Evolutionary conservation across 495 filamentous ascomycete genomes (phyloP), one percentile per base, ranked within the genome.

Genomic region (Chaetomidium leptoderma): DNA sequence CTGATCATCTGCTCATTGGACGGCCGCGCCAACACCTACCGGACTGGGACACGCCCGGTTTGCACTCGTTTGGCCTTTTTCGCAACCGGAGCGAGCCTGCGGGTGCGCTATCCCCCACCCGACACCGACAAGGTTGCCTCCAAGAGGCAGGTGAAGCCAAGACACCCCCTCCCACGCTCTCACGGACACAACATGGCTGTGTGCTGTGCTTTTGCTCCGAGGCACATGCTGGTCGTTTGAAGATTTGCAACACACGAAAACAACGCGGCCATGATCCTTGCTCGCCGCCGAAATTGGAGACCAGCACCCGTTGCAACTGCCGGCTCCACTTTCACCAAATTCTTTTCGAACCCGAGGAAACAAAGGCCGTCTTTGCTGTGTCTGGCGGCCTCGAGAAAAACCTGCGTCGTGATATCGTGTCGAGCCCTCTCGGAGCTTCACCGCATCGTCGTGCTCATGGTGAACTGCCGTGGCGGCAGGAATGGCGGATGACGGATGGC

Each of bases 251-350:
- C 36, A 19, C 11, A 32, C 16, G 27, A 42, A 42, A 43, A 53
- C 37, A 53, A 11, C 36, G 37, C 36, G 32, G 16, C 48, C 51
- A 43, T 53, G 37, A 53, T 43, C 51, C 51, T 11, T 53, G 51
- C 21, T 19, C 8, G 39, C 5, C 4, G 13, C 23, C 17, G 36
- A 53, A 53, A 53, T 53, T n/a, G n/a, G 51, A 43, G 26, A 21
- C 33, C n/a, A 27, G 4, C 10, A 27, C 0, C 23, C 19, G 51
- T 32, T 43, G 36, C 51, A 43, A 53, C 16, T 43, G 51, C 51
- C 36, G 51, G 39, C 26, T 33, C 51, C 51, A 43, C 51, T 16
- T n/a, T 30, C 24, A 11, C 36, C 47, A 23, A 32, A n/a, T n/a
- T n/a, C n/a, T n/a, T n/a, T n/a, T n/a, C n/a, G 26, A 29, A 23